Conservation (phyloP, 495 filamentous ascomycete species). For the Annulohypoxylon stygium region DNA sequence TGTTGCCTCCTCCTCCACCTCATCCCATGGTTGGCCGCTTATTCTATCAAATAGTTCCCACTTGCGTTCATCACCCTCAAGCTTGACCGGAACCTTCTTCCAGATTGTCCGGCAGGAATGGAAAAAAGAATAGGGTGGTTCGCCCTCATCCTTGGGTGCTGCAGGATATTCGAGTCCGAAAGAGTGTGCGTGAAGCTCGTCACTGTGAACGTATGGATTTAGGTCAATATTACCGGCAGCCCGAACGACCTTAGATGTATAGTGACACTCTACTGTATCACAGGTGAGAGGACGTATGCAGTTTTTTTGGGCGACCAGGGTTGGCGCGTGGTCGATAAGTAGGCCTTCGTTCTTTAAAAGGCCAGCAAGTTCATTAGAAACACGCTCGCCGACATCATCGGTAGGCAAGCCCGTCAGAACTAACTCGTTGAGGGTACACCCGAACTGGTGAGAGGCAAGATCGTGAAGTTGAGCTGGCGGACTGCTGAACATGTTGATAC, state of each 20-base stretch:
- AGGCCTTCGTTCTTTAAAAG: conserved; percentile 63
- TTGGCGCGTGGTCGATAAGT: conserved; percentile 51
- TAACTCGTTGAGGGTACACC: conserved; percentile 60
- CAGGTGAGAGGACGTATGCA: conserved; percentile 48
- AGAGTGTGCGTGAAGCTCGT: conserved; percentile 37
- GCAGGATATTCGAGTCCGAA: conserved; percentile 46
- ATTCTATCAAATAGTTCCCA: conserved; percentile 61
- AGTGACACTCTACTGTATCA: conserved; percentile 29
- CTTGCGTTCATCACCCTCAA: conserved; percentile 50
- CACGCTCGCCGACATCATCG: conserved; percentile 52
- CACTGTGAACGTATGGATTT: conserved; percentile 31
- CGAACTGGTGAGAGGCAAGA: conserved; percentile 58
- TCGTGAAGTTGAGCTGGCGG: conserved; percentile 52
- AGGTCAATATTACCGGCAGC: conserved; percentile 45
- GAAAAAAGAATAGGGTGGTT: conserved; percentile 54
- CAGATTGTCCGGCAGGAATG: conserved; percentile 57
- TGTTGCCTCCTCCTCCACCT: conserved; percentile 48
- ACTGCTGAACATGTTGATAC: conserved; percentile 50
- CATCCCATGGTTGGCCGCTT: conserved; percentile 51
- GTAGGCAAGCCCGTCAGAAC: conserved; percentile 58
- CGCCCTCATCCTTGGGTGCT: conserved; percentile 56
- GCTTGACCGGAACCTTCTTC: conserved; percentile 56
- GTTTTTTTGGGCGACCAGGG: conserved; percentile 51
- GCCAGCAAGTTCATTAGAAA: conserved; percentile 53
- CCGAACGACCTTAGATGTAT: conserved; percentile 52